Conservation (phyloP, 768 basidiomycete species). For the Termitomyces sp. region DNA sequence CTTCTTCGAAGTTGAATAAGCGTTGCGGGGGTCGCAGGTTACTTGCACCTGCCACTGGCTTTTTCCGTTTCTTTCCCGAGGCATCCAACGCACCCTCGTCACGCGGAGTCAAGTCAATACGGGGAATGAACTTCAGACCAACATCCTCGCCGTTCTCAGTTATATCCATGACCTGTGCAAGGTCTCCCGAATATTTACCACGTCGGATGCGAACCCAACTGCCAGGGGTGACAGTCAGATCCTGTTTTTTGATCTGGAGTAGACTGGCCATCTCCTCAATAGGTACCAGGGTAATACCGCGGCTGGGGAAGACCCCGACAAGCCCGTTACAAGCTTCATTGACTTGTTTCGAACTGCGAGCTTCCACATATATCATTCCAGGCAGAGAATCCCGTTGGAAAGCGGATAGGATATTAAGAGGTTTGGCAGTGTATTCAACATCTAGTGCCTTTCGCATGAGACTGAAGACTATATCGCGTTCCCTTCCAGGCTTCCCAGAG, state of each 20-base stretch:
- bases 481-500: conserved; percentile 68
- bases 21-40: conserved; percentile 85
- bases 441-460: conserved; percentile 92
- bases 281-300: conserved; percentile 81
- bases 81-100: conserved; percentile 63
- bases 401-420: conserved; percentile 85
- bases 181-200: conserved; percentile 90
- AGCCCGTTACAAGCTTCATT: conserved; percentile 82
- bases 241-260: conserved; percentile 93
- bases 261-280: conserved; percentile 98
- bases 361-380: conserved; percentile 97
- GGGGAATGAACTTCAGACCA: conserved; percentile 91
- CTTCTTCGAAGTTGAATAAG: conserved; percentile 92
- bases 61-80: conserved; percentile 72
- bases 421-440: conserved; percentile 68
- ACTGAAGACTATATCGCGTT: conserved; percentile 89
- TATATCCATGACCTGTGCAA: conserved; percentile 93
- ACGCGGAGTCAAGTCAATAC: conserved; percentile 91
- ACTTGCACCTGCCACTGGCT: conserved; percentile 36
- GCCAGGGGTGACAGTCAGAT: conserved; percentile 74
- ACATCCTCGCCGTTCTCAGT: conserved; percentile 92
- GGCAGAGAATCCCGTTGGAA: conserved; percentile 95
- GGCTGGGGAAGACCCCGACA: conserved; percentile 84
- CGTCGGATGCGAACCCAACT: conserved; percentile 95
- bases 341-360: conserved; percentile 82